Evolutionary conservation across 805 yeast genomes (phyloP), one percentile per base, ranked within the genome.

Genomic region (Pichia phayaonensis): DNA sequence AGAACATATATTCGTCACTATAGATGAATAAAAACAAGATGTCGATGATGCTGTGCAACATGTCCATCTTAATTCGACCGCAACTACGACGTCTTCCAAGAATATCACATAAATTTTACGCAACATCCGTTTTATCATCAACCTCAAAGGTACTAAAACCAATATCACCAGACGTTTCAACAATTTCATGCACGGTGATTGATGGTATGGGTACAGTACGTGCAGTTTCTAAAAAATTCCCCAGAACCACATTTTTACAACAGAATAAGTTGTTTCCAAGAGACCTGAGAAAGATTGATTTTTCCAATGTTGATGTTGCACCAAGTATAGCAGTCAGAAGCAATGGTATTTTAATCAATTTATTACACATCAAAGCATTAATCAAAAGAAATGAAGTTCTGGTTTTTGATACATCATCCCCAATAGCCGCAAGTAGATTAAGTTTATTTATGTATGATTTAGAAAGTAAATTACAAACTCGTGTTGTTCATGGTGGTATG

Each of bases 281-380:
- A 67, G 97, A 90, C 65, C 70, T 90, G 55, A 69, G 97, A 29
- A 90, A 87, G 61, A 84, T 90, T 47, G 96, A 92, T 60, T 72
- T 83, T 4, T 73, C 86, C 1, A 71, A 80, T 39, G 76, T 79
- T 49, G 96, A 89, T 65, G 87, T 92, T 21, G 90, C 90, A 3
- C 99, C 99, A 0, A 81, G 89, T 20, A 84, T 94, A 44, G 82
- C 90, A 53, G 89, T 90, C 22, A 76, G 97, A 52, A 75, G 79
- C 24, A 77, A 79, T 55, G 84, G 95, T 47, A 86, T 92, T 20
- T 71, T 94, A 48, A 81, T 94, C 45, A 90, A 90, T 62, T 68
- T 94, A 61, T 69, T 94, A 39, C 94, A 90, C 63, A 89, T 94
- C 46, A 85, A 94, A 56, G 98, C 97, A 1, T 73, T 94, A 44